Conservation (phyloP, 1,139 yeast species). For the Hemisphaericaspora xylofermentans region DNA sequence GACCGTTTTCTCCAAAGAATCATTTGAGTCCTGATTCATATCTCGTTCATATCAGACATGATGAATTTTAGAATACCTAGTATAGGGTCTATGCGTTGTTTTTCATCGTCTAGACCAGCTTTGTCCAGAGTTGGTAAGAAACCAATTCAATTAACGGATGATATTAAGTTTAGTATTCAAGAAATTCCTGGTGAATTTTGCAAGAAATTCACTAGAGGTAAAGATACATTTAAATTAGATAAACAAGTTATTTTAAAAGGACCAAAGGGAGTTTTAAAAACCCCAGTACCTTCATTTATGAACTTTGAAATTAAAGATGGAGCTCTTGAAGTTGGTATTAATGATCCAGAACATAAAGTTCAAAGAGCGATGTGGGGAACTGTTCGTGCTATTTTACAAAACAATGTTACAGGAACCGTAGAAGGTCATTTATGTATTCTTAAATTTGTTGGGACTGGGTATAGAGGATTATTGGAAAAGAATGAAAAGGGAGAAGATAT, state of each 20-base stretch:
- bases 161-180: conserved; percentile 35
- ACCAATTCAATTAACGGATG: conserved; percentile 35
- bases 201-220: conserved; percentile 69
- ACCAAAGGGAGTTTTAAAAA: conserved; percentile 68
- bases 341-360: conserved; percentile 54
- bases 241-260: conserved; percentile 70
- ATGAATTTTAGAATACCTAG: conserved; percentile 3
- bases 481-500: conserved; percentile 53
- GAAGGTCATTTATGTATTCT: conserved; percentile 91
- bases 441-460: conserved; percentile 95
- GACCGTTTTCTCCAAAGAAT: too few relatives aligned
- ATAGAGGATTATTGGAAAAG: conserved; percentile 74
- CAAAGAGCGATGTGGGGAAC: conserved; percentile 98
- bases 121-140: conserved; percentile 44
- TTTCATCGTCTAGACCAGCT: conserved; percentile 26
- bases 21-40: not conserved
- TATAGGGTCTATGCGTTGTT: conserved; percentile 15
- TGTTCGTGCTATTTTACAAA: conserved; percentile 72
- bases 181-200: conserved; percentile 43
- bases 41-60: not conserved
- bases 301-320: conserved; percentile 30
- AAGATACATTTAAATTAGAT: conserved; percentile 56
- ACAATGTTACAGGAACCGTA: conserved; percentile 80
- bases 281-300: conserved; percentile 75
- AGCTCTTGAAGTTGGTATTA: conserved; percentile 54